These are phyloP conservation scores for Thielaviopsis ethacetica DNA, from an alignment of 2,329 filamentous ascomycete species.

Conservation along the genomic window DNA sequence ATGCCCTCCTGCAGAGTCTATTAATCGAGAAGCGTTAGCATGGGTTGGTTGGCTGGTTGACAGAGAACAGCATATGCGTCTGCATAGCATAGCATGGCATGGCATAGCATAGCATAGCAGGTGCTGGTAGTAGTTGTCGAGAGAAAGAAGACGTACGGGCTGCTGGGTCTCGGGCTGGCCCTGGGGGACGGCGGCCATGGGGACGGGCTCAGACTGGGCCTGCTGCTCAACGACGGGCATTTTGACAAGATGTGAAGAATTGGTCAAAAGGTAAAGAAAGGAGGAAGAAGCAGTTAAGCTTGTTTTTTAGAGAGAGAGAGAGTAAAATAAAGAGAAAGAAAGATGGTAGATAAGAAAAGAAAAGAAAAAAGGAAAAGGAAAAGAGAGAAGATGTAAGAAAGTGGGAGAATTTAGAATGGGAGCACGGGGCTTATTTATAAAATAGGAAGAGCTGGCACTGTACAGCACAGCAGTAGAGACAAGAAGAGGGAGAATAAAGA, in stretches of 20 bases:
- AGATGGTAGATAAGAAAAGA: neutral
- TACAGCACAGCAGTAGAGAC: no score
- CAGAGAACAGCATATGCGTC: no score
- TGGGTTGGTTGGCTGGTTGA: neutral
- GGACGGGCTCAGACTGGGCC: neutral
- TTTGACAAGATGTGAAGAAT: neutral
- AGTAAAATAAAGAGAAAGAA: neutral
- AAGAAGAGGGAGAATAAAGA: neutral
- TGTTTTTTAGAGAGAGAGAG: no score
- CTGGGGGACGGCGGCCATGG: constrained; percentile 1
- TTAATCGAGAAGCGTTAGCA: neutral
- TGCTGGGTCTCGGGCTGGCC: constrained; percentile 2
- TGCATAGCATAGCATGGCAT: no score
- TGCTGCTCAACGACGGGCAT: constrained; percentile 7
- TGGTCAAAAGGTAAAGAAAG: neutral
- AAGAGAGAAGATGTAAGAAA: neutral
- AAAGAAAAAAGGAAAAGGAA: neutral
- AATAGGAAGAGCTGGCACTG: no score
- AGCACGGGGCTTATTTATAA: neutral
- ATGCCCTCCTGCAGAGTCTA: constrained; percentile 1
- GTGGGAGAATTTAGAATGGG: neutral
- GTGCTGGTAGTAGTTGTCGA: neutral
- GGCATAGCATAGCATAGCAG: neutral
- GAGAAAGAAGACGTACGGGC: neutral
- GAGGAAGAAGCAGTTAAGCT: neutral